Evolutionary conservation across 805 yeast genomes (phyloP).

Genomic region (Lipomyces yamadae): DNA sequence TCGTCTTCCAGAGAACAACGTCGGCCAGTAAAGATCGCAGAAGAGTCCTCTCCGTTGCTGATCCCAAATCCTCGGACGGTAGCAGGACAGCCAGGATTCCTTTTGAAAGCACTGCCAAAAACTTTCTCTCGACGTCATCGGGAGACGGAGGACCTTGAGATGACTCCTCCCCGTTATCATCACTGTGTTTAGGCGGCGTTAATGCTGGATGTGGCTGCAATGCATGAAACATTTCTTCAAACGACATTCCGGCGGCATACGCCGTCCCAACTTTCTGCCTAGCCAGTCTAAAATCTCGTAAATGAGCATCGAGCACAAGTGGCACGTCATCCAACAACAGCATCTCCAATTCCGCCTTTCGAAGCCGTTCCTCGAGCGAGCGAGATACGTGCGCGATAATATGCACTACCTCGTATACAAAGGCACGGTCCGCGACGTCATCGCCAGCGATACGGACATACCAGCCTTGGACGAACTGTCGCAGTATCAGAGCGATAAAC

Average conservation of each 20-base stretch:
- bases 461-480: constrained; percentile 56
- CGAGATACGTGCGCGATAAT: constrained; percentile 51
- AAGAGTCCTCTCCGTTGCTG: constrained; percentile 49
- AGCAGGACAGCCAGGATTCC: constrained; percentile 47
- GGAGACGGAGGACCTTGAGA: background rate
- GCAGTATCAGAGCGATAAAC: constrained; percentile 53
- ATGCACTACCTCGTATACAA: constrained; percentile 50
- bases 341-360: constrained; percentile 46
- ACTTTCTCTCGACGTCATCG: constrained; percentile 43
- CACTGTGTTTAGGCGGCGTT: constrained; percentile 21
- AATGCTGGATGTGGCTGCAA: constrained; percentile 48
- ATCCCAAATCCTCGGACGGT: constrained; percentile 52
- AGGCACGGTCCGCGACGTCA: constrained; percentile 48
- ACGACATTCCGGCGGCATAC: constrained; percentile 44
- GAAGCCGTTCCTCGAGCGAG: constrained; percentile 46
- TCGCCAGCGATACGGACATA: constrained; percentile 48
- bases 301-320: constrained; percentile 49
- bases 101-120: constrained; percentile 48
- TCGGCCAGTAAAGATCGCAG: constrained; percentile 52
- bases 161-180: constrained; percentile 4
- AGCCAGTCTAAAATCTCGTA: constrained; percentile 45
- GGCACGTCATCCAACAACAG: constrained; percentile 55
- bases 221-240: constrained; percentile 47
- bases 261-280: constrained; percentile 43
- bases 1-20: constrained; percentile 49